phyloP scores from a whole-genome alignment of 176 grass and related monocot species.

The Phoenix dactylifera region DNA sequence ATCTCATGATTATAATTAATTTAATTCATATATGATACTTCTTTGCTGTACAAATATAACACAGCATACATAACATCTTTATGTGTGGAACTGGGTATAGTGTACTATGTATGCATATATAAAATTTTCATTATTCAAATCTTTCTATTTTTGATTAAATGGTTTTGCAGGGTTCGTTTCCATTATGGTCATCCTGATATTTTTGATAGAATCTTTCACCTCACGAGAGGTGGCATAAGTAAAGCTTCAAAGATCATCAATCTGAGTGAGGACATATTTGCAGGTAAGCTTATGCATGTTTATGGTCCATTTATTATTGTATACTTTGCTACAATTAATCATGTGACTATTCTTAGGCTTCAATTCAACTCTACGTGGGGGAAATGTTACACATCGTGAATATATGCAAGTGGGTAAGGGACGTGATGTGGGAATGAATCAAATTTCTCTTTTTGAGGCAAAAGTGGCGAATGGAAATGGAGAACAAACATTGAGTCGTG shows the following conservation, averaged over 20 bases:
- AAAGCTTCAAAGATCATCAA: constrained; percentile 96
- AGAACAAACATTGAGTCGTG: constrained; percentile 95
- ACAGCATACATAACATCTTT: too few species aligned
- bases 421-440: constrained; percentile 96
- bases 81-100: too few species aligned
- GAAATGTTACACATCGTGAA: constrained; percentile 88
- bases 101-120: too few species aligned
- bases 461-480: constrained; percentile 92
- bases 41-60: too few species aligned
- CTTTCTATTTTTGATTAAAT: background rate
- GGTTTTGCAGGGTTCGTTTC: constrained; percentile 66
- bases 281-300: constrained; percentile 35
- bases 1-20: too few species aligned
- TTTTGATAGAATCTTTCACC: constrained; percentile 98
- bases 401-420: constrained; percentile 99
- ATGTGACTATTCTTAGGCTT: constrained; percentile 46
- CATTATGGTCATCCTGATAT: constrained; percentile 99
- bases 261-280: constrained; percentile 98
- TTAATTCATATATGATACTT: too few species aligned
- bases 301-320: constrained; percentile 10
- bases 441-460: constrained; percentile 94
- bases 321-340: constrained; percentile 10
- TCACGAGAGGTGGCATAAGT: constrained; percentile 94
- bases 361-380: constrained; percentile 87
- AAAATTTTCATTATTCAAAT: too few species aligned